Evolutionary conservation across 2,329 filamentous ascomycete species (phyloP), one percentile per base, ranked within the genome.

Genomic region (Fusarium algeriense): DNA sequence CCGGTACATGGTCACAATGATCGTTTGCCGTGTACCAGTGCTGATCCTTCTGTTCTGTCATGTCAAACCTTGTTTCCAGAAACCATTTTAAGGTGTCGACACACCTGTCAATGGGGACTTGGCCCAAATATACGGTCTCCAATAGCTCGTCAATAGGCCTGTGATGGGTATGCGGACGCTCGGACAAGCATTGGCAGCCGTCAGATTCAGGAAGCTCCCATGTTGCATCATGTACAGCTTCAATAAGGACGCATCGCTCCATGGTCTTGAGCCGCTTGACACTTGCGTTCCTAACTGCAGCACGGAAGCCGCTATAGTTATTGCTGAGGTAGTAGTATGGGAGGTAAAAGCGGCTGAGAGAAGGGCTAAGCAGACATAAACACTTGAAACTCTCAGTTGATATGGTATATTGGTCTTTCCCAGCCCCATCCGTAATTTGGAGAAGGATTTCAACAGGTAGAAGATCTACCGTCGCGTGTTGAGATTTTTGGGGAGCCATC

Each of bases 381-480:
- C 13, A 44, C n/a, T 23, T 58, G 19, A 65, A 15, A 4, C 56
- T 60, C 3, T 2, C 3, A 9, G 37, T 37, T 11, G 52, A 45
- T 1, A 66, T 2, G 9, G 26, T 13, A 19, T 1, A 3, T 32
- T 9, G 19, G 7, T 20, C 17, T 15, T 19, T 49, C 3, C 3
- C 37, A 0, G 7, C 17, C 4, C 46, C n/a, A 1, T 13, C 26
- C 7, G 45, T 12, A 4, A 65, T 59, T 2, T 44, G 11, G 0
- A 50, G 9, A 14, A 71, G 40, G 6, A 68, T 5, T 32, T 71
- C 67, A 1, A 28, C 7, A 0, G 69, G 63, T 0, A 71, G 32
- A 26, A 44, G 23, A 12, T n/a, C n/a, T n/a, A n/a, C n/a, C n/a
- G 37, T 50, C 3, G 43, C 6, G 15, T 28, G 4, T 14, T 2